Percentiles rank a stretch among this genome's conserved stretches.
These are phyloP conservation scores for Ailanthus altissimus DNA, from an alignment of 345 rosid species.

Conservation along the genomic window DNA sequence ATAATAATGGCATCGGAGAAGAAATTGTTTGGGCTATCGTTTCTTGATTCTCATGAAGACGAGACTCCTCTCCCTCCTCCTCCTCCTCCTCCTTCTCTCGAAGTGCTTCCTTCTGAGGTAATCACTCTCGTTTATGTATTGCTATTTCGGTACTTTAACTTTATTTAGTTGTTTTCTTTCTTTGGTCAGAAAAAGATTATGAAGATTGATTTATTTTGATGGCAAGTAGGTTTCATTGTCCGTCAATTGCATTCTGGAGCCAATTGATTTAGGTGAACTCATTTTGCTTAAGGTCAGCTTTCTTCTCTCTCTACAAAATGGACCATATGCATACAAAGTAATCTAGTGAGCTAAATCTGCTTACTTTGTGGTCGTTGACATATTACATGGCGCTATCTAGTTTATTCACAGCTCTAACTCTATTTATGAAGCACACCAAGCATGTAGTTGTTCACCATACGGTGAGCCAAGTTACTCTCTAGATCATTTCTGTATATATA, in stretches of 20 bases:
- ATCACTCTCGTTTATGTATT: not conserved
- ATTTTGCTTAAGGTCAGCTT: slow-evolving; percentile 67
- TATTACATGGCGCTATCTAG: too few species aligned
- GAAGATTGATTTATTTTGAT: slow-evolving; percentile 12
- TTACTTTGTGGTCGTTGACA: too few species aligned
- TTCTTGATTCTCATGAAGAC: slow-evolving; percentile 49
- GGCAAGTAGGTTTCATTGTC: slow-evolving; percentile 50
- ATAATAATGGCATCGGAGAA: not conserved
- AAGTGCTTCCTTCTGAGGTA: slow-evolving; percentile 72
- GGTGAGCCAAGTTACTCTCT: too few species aligned
- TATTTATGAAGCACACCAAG: too few species aligned
- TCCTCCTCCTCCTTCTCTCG: slow-evolving; percentile 71
- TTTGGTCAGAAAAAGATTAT: not conserved
- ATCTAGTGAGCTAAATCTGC: too few species aligned
- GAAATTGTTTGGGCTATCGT: slow-evolving; percentile 37
- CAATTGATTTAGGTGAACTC: slow-evolving; percentile 53
- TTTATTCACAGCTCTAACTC: too few species aligned
- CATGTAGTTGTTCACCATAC: too few species aligned
- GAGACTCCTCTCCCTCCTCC: slow-evolving; percentile 42
- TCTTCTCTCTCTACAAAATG: not conserved
- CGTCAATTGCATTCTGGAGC: slow-evolving; percentile 47
- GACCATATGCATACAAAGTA: not conserved
- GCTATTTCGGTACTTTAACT: too few species aligned
- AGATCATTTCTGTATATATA: too few species aligned
- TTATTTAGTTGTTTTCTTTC: not conserved